Percentiles rank a stretch among this genome's conserved stretches.
Conservation (phyloP, 495 filamentous ascomycete genomes). For the Hyphodiscus hymeniophilus region DNA sequence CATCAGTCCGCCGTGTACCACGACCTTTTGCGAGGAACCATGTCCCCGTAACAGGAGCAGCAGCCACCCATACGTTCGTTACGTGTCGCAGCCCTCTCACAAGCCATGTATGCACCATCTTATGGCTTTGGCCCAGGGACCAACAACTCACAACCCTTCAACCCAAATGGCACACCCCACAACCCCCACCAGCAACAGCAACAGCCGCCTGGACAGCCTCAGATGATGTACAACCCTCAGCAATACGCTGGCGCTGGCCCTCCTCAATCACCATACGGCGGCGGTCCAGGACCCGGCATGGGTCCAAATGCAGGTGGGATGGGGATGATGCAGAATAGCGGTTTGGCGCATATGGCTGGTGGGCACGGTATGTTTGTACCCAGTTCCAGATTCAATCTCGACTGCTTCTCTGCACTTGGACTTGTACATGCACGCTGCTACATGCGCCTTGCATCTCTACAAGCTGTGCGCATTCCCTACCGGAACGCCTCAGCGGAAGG, state of each 20-base stretch:
- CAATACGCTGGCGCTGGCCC: conserved; percentile 7
- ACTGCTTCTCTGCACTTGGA: background rate
- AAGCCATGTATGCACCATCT: conserved; percentile 19
- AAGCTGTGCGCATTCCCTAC: background rate
- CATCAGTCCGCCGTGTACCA: background rate
- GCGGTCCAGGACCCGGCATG: conserved; percentile 12
- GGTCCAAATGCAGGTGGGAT: conserved; percentile 19
- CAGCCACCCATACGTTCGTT: conserved; percentile 1
- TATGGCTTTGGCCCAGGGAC: conserved; percentile 16
- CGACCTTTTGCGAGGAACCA: background rate
- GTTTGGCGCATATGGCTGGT: conserved; percentile 24
- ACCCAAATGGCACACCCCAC: conserved; percentile 5
- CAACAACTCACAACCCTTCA: conserved; percentile 12
- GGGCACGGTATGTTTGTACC: conserved; percentile 18
- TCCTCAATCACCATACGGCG: conserved; percentile 17
- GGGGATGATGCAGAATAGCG: conserved; percentile 24
- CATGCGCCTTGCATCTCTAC: background rate
- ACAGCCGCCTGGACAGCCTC: conserved; percentile 3
- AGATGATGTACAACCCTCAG: conserved; percentile 24
- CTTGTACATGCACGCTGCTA: background rate
- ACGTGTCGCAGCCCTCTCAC: background rate
- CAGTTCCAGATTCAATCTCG: background rate
- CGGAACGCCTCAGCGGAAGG: background rate
- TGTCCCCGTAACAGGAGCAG: background rate
- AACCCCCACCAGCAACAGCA: conserved; percentile 5